Evolutionary conservation across 345 rosid species (phyloP).

Genomic region (Eucalyptus curtisii): DNA sequence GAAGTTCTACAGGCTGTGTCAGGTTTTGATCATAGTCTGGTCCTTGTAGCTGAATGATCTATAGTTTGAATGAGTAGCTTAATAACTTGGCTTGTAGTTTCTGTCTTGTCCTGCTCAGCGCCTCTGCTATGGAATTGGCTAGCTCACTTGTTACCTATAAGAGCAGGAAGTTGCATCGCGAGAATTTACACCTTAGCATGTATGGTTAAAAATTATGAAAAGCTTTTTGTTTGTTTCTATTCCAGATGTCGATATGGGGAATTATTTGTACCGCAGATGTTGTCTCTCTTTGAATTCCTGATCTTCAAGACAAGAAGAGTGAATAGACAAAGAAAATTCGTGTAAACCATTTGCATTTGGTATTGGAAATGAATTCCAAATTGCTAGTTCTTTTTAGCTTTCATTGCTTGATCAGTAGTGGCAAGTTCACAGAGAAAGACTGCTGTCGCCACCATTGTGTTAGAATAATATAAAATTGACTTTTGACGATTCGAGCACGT

Average conservation of each 20-base stretch:
- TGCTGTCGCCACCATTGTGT: background rate
- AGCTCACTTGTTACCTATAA: background rate
- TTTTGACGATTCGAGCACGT: no score
- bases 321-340: background rate
- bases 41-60: slow-evolving; percentile 30
- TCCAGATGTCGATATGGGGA: no score
- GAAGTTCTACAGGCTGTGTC: slow-evolving; percentile 49
- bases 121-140: background rate
- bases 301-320: background rate
- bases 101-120: background rate
- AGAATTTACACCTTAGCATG: background rate
- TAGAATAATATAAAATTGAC: no score
- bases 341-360: background rate
- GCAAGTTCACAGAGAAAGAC: background rate
- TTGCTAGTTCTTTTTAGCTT: background rate
- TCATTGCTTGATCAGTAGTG: background rate
- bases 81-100: background rate
- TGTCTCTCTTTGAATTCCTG: background rate
- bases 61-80: background rate
- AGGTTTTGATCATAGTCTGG: slow-evolving; percentile 76
- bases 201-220: background rate
- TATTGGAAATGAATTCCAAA: background rate
- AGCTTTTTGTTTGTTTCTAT: no score
- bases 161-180: background rate
- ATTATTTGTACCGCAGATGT: no score